Percentiles rank a stretch among this genome's conserved stretches.
phyloP scores from a whole-genome alignment of 331 rosid genomes.

The Rosa hybrid region DNA sequence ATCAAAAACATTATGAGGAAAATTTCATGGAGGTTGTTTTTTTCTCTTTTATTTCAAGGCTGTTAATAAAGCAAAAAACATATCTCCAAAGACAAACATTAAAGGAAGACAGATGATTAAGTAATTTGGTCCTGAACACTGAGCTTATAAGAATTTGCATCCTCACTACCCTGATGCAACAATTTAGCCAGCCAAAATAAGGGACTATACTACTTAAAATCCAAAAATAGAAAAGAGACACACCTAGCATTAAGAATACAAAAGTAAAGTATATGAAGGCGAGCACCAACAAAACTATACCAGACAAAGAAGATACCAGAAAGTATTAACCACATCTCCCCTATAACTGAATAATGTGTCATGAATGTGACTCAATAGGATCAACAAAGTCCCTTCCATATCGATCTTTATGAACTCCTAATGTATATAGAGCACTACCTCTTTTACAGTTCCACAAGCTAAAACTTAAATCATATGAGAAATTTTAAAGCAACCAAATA shows the following conservation, averaged over 20 bases:
- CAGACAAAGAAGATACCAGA: not conserved
- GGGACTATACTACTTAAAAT: not conserved
- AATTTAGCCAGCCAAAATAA: not conserved
- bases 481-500: not conserved
- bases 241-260: conserved; percentile 1
- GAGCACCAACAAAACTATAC: not conserved
- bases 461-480: not conserved
- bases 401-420: not conserved
- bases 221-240: not conserved
- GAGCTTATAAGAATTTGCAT: too few species aligned
- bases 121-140: not conserved
- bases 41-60: not conserved
- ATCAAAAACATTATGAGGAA: not conserved
- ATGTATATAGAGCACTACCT: not conserved
- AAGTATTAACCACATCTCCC: not conserved
- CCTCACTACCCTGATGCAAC: not conserved
- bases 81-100: not conserved
- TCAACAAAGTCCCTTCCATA: not conserved
- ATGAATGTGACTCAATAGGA: not conserved
- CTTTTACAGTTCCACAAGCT: not conserved
- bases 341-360: not conserved
- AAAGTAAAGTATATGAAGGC: not conserved
- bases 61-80: not conserved
- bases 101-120: not conserved
- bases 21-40: not conserved